Evolutionary conservation across 2,329 filamentous ascomycete genomes (phyloP).

Genomic region (Gnomoniopsis smithogilvyi): DNA sequence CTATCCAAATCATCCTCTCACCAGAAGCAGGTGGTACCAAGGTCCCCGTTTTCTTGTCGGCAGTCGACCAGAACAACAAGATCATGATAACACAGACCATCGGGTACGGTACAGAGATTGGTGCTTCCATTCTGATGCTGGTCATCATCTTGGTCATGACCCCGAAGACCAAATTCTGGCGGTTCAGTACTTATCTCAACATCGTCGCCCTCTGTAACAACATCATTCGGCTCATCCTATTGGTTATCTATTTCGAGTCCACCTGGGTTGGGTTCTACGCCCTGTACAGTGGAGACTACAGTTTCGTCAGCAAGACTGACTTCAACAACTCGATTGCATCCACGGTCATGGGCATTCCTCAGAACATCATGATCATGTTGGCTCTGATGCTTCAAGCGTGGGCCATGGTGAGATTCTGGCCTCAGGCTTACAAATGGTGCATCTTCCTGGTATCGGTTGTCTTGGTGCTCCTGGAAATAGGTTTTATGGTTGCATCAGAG

Average conservation of each 20-base stretch:
- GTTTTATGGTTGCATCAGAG: slow-evolving; percentile 31
- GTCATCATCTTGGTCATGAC: slow-evolving; percentile 66
- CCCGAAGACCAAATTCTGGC: slow-evolving; percentile 59
- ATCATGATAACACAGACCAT: slow-evolving; percentile 41
- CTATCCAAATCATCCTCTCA: slow-evolving; percentile 2
- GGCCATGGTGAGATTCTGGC: slow-evolving; percentile 50
- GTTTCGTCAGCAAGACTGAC: slow-evolving; percentile 38
- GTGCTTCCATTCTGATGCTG: slow-evolving; percentile 63
- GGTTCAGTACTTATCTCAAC: slow-evolving; percentile 65
- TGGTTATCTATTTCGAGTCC: slow-evolving; percentile 58
- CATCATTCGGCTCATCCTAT: slow-evolving; percentile 55
- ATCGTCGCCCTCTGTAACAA: slow-evolving; percentile 57
- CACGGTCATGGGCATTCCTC: slow-evolving; percentile 39
- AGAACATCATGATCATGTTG: slow-evolving; percentile 42
- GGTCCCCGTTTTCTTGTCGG: neutral
- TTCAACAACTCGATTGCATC: slow-evolving; percentile 35
- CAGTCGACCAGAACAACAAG: slow-evolving; percentile 30
- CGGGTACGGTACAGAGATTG: slow-evolving; percentile 69
- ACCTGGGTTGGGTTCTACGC: slow-evolving; percentile 61
- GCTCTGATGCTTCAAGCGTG: slow-evolving; percentile 51
- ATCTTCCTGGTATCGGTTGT: slow-evolving; percentile 29
- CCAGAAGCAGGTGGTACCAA: neutral
- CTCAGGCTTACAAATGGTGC: slow-evolving; percentile 28
- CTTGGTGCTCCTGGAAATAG: slow-evolving; percentile 28
- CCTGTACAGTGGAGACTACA: slow-evolving; percentile 52